Conservation (phyloP, 2,329 filamentous ascomycete genomes). For the Fusarium secorum region DNA sequence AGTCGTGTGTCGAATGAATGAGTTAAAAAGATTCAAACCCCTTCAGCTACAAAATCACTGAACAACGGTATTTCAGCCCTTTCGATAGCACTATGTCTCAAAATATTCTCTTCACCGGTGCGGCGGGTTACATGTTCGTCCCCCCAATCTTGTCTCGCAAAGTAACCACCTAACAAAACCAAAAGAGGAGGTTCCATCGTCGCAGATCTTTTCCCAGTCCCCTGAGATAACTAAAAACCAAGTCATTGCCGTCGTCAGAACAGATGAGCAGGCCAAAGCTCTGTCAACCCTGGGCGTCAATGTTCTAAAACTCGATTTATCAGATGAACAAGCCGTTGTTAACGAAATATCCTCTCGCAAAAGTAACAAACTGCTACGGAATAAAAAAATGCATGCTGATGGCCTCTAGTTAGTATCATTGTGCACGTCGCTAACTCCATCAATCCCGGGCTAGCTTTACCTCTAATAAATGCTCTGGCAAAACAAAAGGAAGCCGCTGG, state of each 20-base stretch:
- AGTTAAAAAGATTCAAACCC: not conserved
- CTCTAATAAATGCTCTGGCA: not conserved
- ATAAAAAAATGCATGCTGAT: not conserved
- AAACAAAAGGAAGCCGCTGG: not conserved
- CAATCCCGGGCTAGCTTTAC: not conserved
- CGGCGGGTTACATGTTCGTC: not conserved
- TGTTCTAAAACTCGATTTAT: not conserved
- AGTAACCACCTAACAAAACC: not conserved
- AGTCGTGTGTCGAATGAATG: not conserved
- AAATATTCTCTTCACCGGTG: not conserved
- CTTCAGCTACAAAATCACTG: not conserved
- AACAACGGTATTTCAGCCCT: not conserved
- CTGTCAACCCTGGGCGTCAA: not conserved
- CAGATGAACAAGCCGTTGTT: not conserved
- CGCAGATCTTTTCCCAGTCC: not conserved
- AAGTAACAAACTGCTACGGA: not conserved
- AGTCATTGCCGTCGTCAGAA: not conserved
- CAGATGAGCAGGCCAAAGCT: not conserved
- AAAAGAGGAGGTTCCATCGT: not conserved
- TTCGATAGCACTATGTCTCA: not conserved
- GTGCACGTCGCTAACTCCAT: not conserved
- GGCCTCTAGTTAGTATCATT: not conserved
- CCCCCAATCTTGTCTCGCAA: rapidly evolving
- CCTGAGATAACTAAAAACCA: not conserved
- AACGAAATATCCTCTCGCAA: not conserved